Conservation (phyloP, 129 eudicot genomes). For the Daucus carota region DH1_v3.0 NC_030385.2:908501-909000, state of each 20-base stretch:
- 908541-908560: not conserved
- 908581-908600: too few relatives aligned
- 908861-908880: not conserved
- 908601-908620: too few relatives aligned
- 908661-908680: conserved; percentile 5
- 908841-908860: not conserved
- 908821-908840: not conserved
- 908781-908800: not conserved
- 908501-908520: not conserved
- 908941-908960: not conserved
- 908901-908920: not conserved
- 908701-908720: conserved; percentile 25
- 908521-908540: not conserved
- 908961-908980: not conserved
- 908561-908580: too few relatives aligned
- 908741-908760: not conserved
- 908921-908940: not conserved
- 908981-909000: not conserved
- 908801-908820: not conserved
- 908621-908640: too few relatives aligned
- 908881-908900: not conserved
- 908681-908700: conserved; percentile 23
- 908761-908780: not conserved
- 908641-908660: not conserved
- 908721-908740: conserved; percentile 22